A percentile compares a stretch with the other conserved stretches of the same genome.
Evolutionary conservation across 441 rosid species (phyloP).

Genomic region (Erodium chrysanthum): DNA sequence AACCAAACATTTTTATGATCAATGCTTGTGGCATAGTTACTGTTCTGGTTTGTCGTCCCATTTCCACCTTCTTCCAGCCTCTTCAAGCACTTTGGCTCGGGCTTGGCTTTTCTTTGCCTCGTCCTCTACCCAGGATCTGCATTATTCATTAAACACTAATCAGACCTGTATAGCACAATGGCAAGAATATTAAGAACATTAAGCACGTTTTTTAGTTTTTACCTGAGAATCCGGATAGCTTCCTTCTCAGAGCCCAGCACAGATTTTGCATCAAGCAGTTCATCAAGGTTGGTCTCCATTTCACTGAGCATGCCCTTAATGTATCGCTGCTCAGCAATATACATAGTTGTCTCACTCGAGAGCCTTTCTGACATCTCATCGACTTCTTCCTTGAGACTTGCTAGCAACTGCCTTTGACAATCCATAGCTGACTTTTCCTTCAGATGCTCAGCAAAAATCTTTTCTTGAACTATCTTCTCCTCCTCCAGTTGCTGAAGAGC

Average conservation of each 20-base stretch:
- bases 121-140: conserved; percentile 92
- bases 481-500: conserved; percentile 42
- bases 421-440: conserved; percentile 76
- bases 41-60: conserved; percentile 43
- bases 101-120: conserved; percentile 86
- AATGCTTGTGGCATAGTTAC: not conserved
- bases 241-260: conserved; percentile 65
- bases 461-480: conserved; percentile 40
- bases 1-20: not conserved
- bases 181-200: not conserved
- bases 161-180: conserved; percentile 3
- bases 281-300: conserved; percentile 43
- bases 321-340: conserved; percentile 36
- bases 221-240: conserved; percentile 77
- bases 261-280: conserved; percentile 48
- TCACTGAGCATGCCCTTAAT: conserved; percentile 34
- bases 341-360: conserved; percentile 40
- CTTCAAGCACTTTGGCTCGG: conserved; percentile 76
- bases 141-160: conserved; percentile 15
- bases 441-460: conserved; percentile 33
- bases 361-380: conserved; percentile 67
- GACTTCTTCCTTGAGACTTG: conserved; percentile 47
- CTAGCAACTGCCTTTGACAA: conserved; percentile 70
- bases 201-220: conserved; percentile 27
- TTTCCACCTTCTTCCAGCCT: conserved; percentile 77